phyloP scores from a whole-genome alignment of 805 yeast genomes.

The Kuraishia piskuri region DNA sequence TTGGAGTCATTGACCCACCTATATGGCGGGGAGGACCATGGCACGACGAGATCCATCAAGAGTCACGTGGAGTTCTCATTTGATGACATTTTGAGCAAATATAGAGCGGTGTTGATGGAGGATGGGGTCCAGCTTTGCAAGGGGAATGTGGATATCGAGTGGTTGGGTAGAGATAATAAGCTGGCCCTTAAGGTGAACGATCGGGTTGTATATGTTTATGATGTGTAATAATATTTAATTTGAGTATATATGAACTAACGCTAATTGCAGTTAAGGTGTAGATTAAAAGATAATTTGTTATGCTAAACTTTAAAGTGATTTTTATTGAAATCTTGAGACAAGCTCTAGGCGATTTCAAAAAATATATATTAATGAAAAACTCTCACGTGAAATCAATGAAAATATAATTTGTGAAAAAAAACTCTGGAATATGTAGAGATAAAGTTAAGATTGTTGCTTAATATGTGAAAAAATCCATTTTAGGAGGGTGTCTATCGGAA shows the following conservation, averaged over 20 bases:
- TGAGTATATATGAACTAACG: no score
- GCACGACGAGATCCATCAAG: neutral
- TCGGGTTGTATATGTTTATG: slow-evolving; percentile 17
- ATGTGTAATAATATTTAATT: neutral
- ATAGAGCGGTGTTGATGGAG: slow-evolving; percentile 12
- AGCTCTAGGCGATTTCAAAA: no score
- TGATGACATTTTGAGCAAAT: slow-evolving; percentile 9
- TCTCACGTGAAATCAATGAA: no score
- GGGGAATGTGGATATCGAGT: slow-evolving; percentile 12
- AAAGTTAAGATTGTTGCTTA: no score
- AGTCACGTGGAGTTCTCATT: slow-evolving; percentile 1
- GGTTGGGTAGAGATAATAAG: slow-evolving; percentile 13
- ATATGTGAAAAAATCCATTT: no score
- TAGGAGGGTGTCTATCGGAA: no score
- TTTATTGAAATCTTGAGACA: no score
- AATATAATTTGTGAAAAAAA: no score
- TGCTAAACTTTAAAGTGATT: no score
- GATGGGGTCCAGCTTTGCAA: slow-evolving; percentile 3
- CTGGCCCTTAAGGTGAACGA: slow-evolving; percentile 12
- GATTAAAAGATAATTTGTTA: neutral
- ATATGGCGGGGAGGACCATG: neutral
- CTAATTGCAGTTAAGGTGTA: no score
- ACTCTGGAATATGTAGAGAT: no score
- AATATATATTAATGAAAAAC: no score
- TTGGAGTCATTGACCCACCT: slow-evolving; percentile 1